A percentile compares a stretch with the other conserved stretches of the same genome.
These are phyloP conservation scores for Xylariales sp. DNA, from an alignment of 2,329 filamentous ascomycete genomes.

Conservation along the genomic window DNA sequence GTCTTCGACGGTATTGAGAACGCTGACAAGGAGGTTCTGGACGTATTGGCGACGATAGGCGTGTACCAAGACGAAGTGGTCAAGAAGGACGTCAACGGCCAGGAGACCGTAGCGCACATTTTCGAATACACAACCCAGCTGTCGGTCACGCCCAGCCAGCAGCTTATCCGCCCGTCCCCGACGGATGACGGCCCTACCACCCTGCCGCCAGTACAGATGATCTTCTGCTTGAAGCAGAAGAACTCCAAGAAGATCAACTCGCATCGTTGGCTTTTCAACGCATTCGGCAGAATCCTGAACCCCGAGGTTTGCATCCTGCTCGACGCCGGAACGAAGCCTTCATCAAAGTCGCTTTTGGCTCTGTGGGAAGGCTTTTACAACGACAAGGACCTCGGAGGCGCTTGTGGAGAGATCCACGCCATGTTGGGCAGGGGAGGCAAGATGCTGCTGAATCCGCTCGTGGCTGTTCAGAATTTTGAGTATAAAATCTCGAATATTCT, in stretches of 20 bases:
- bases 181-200: conserved; percentile 79
- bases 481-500: conserved; percentile 99
- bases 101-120: conserved; percentile 93
- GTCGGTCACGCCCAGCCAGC: conserved; percentile 92
- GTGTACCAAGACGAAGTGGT: conserved; percentile 97
- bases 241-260: conserved; percentile 99
- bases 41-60: conserved; percentile 89
- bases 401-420: conserved; percentile 98
- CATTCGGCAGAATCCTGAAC: conserved; percentile 93
- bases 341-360: conserved; percentile 81
- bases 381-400: conserved; percentile 96
- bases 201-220: conserved; percentile 95
- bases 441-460: conserved; percentile 93
- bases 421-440: conserved; percentile 90
- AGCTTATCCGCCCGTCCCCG: conserved; percentile 90
- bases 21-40: conserved; percentile 91
- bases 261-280: conserved; percentile 97
- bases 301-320: conserved; percentile 95
- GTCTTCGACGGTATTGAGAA: conserved; percentile 98
- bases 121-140: conserved; percentile 99
- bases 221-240: conserved; percentile 98
- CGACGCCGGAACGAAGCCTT: conserved; percentile 96
- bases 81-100: conserved; percentile 97
- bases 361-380: conserved; percentile 99
- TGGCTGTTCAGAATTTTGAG: conserved; percentile 97